Percentiles rank a stretch among this genome's conserved stretches.
These are phyloP conservation scores for Mycena capillaripes DNA, from an alignment of 768 basidiomycete species.

Conservation along the genomic window DNA sequence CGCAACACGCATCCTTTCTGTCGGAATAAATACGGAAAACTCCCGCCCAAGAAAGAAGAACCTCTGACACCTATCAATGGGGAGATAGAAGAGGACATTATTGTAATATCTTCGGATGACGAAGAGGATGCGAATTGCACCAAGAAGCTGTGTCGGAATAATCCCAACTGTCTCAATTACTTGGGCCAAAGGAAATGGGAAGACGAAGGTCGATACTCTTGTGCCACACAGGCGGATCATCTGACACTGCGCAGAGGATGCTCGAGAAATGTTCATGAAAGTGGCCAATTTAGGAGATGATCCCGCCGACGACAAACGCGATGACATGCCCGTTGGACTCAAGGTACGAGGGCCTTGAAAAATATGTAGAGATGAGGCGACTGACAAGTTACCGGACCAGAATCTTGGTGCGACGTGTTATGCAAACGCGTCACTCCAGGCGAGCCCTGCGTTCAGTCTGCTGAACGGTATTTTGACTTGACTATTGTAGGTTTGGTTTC, in stretches of 20 bases:
- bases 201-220: constrained; percentile 64
- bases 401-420: constrained; percentile 98
- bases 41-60: constrained; percentile 37
- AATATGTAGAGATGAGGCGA: constrained; percentile 2
- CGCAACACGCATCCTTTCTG: constrained; percentile 68
- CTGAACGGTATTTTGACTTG: constrained; percentile 13
- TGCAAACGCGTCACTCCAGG: constrained; percentile 95
- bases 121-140: constrained; percentile 71
- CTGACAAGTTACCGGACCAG: constrained; percentile 52
- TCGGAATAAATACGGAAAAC: constrained; percentile 64
- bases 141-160: constrained; percentile 77
- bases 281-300: constrained; percentile 65
- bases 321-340: constrained; percentile 79
- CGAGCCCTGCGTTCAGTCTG: constrained; percentile 43
- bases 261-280: constrained; percentile 66
- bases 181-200: constrained; percentile 90
- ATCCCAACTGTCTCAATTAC: constrained; percentile 91
- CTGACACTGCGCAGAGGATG: constrained; percentile 56
- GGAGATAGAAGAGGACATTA: constrained; percentile 72
- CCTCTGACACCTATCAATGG: constrained; percentile 44
- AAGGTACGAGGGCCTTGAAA: constrained; percentile 61
- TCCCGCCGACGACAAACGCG: constrained; percentile 65
- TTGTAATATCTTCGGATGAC: constrained; percentile 65
- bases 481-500: constrained; percentile 86
- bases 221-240: constrained; percentile 27